Conservation (phyloP, 208 protist species). For the Leishmania turanica region DNA sequence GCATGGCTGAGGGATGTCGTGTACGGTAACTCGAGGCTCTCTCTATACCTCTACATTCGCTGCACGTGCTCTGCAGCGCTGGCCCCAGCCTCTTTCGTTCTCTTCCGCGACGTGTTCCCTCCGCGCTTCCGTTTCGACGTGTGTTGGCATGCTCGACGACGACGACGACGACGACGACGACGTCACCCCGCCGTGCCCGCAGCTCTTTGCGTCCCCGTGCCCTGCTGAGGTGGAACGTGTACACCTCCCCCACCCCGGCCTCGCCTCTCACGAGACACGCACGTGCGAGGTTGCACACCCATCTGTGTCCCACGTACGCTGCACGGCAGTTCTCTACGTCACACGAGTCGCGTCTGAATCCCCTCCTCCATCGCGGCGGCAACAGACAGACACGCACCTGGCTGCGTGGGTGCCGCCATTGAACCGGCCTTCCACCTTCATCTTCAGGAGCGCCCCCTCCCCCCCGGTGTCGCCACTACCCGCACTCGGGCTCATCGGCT, state of each 20-base stretch:
- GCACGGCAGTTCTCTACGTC: background rate
- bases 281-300: background rate
- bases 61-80: background rate
- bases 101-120: background rate
- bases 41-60: background rate
- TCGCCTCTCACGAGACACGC: background rate
- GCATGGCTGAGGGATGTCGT: background rate
- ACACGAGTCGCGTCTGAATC: background rate
- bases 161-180: background rate
- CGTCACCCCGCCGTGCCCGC: background rate
- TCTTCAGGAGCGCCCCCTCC: background rate
- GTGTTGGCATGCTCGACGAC: background rate
- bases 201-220: background rate
- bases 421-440: background rate
- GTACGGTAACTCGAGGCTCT: background rate
- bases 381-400: background rate
- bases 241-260: background rate
- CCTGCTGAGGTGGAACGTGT: background rate
- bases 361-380: background rate
- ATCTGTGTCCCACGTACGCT: background rate
- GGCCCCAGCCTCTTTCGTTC: background rate
- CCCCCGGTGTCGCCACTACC: background rate
- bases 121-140: background rate
- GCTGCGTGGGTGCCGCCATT: background rate
- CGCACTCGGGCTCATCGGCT: background rate